These are phyloP conservation scores for Gossypioides kirkii DNA, from an alignment of 345 rosid genomes.

Conservation along the genomic window DNA sequence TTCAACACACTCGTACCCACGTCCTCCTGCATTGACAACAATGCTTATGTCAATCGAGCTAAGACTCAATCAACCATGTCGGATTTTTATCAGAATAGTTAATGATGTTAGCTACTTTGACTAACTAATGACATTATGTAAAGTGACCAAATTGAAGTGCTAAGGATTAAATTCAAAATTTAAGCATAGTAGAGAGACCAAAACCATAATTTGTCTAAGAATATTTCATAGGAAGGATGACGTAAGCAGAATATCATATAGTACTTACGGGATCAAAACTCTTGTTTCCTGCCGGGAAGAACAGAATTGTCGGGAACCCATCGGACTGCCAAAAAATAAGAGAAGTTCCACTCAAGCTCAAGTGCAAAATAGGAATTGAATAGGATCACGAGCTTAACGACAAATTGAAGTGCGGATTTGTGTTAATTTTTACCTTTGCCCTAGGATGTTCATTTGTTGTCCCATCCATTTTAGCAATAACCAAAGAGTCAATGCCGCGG, in stretches of 20 bases:
- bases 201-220: no score
- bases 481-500: slow-evolving; percentile 64
- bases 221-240: neutral
- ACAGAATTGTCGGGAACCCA: slow-evolving; percentile 93
- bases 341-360: neutral
- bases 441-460: slow-evolving; percentile 96
- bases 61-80: no score
- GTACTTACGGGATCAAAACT: slow-evolving; percentile 86
- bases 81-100: no score
- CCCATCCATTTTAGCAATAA: slow-evolving; percentile 99
- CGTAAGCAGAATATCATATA: neutral
- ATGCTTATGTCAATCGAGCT: no score
- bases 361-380: neutral
- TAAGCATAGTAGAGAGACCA: no score
- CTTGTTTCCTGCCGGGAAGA: slow-evolving; percentile 98
- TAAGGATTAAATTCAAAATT: no score
- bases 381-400: neutral
- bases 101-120: no score
- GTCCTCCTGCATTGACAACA: no score
- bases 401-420: neutral
- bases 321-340: slow-evolving; percentile 54
- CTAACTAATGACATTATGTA: no score
- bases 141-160: no score
- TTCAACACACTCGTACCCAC: no score
- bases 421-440: slow-evolving; percentile 66